Evolutionary conservation across 768 basidiomycete species (phyloP).

Genomic region (Psilocybe tampanensis): DNA sequence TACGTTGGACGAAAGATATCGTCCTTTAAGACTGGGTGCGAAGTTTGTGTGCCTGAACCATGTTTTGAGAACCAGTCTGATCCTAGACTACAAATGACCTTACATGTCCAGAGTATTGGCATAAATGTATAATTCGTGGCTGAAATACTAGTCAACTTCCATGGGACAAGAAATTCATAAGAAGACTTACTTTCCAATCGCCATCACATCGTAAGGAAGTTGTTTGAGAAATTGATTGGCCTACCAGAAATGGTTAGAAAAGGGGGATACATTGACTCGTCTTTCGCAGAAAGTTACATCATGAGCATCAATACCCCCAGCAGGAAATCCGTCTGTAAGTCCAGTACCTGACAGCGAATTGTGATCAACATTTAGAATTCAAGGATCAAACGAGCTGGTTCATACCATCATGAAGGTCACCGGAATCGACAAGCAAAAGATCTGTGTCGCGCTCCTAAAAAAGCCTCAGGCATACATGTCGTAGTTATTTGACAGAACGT

Average conservation of each 20-base stretch:
- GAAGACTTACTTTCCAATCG: slow-evolving; percentile 76
- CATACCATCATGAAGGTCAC: slow-evolving; percentile 71
- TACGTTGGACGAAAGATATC: slow-evolving; percentile 83
- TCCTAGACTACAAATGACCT: slow-evolving; percentile 10
- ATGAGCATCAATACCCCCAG: slow-evolving; percentile 74
- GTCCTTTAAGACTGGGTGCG: slow-evolving; percentile 62
- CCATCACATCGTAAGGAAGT: slow-evolving; percentile 79
- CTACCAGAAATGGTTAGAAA: slow-evolving; percentile 32
- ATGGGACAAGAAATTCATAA: background rate
- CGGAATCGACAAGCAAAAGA: slow-evolving; percentile 82
- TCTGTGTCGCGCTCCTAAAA: slow-evolving; percentile 71
- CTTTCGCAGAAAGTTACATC: slow-evolving; percentile 47
- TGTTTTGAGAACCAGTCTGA: background rate
- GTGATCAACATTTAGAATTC: background rate
- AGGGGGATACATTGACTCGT: background rate
- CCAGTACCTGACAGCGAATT: slow-evolving; percentile 57
- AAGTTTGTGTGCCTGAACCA: slow-evolving; percentile 60
- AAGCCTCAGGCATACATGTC: background rate
- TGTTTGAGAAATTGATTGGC: slow-evolving; percentile 73
- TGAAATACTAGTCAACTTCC: slow-evolving; percentile 21
- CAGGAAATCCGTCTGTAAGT: slow-evolving; percentile 72
- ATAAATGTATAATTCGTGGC: slow-evolving; percentile 82
- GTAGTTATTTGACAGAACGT: background rate
- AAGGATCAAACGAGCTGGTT: too few relatives aligned
- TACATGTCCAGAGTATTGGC: slow-evolving; percentile 69